phyloP scores from a whole-genome alignment of 768 basidiomycete genomes.

The Candolleomyces efflorescens region DNA sequence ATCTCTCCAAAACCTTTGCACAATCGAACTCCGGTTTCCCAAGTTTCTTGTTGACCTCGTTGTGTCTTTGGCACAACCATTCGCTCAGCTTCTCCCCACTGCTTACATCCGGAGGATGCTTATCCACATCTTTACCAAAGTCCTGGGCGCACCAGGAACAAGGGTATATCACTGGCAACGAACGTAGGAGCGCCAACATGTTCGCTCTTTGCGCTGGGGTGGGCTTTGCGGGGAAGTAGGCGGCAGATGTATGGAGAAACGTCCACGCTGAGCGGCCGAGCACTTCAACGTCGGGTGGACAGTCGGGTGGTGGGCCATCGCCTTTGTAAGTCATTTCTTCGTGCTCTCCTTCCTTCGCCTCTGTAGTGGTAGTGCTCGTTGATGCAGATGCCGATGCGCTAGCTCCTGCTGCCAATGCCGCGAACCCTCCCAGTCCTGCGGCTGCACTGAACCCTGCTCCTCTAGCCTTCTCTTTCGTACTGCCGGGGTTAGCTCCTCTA shows the following conservation, averaged over 20 bases:
- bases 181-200: constrained; percentile 77
- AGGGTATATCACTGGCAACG: constrained; percentile 83
- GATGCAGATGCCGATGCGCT: constrained; percentile 16
- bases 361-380: not conserved
- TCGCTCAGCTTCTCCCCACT: constrained; percentile 60
- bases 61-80: constrained; percentile 93
- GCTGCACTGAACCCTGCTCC: constrained; percentile 9
- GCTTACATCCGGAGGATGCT: constrained; percentile 74
- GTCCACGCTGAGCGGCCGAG: constrained; percentile 95
- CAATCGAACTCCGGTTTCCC: constrained; percentile 88
- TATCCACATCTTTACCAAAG: constrained; percentile 66
- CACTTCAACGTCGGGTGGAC: constrained; percentile 87
- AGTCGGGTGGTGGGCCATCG: constrained; percentile 51
- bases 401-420: constrained; percentile 15
- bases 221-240: constrained; percentile 89
- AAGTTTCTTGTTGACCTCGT: constrained; percentile 83
- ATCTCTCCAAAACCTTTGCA: constrained; percentile 75
- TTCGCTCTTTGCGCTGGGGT: constrained; percentile 70
- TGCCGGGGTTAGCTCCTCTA: not conserved
- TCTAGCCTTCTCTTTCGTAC: not conserved
- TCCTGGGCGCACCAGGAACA: constrained; percentile 84
- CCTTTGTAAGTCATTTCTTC: constrained; percentile 11
- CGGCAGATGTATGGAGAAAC: constrained; percentile 92
- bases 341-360: not conserved
- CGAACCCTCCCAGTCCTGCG: constrained; percentile 24